Percentiles rank a stretch among this genome's conserved stretches.
Evolutionary conservation across 1,284 basidiomycete genomes (phyloP).

Genomic region (Tranzscheliella williamsii): DNA sequence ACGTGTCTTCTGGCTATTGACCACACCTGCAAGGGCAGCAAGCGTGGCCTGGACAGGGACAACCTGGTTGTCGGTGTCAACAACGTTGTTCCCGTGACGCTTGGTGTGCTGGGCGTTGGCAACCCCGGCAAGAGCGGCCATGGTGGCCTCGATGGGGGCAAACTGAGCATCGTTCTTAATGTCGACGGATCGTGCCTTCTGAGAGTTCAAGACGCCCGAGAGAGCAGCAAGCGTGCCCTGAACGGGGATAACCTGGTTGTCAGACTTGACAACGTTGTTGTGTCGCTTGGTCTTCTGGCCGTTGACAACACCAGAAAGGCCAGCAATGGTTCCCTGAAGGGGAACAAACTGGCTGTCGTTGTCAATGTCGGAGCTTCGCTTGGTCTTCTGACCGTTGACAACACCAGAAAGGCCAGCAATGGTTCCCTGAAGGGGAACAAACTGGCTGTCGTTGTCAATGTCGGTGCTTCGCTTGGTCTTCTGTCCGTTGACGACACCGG

Average conservation of each 20-base stretch:
- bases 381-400: conserved; percentile 2
- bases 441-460: conserved; percentile 21
- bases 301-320: conserved; percentile 12
- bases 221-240: conserved; percentile 11
- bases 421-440: conserved; percentile 25
- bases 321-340: conserved; percentile 11
- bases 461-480: conserved; percentile 5
- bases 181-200: not conserved
- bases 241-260: conserved; percentile 17
- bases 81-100: conserved; percentile 8
- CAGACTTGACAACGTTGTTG: conserved; percentile 6
- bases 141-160: conserved; percentile 7
- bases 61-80: conserved; percentile 27
- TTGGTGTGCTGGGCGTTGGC: conserved; percentile 11
- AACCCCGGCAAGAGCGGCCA: conserved; percentile 13
- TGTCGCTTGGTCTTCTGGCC: conserved; percentile 2
- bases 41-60: conserved; percentile 19
- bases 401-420: conserved; percentile 7
- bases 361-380: not conserved
- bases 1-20: conserved; percentile 23
- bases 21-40: conserved; percentile 32
- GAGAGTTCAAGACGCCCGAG: conserved; percentile 6
- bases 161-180: conserved; percentile 4
- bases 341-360: conserved; percentile 1
- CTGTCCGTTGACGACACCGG: conserved; percentile 22